Evolutionary conservation across 345 rosid species (phyloP), one percentile per base, ranked within the genome.

Genomic region (Sonneratia alba): DNA sequence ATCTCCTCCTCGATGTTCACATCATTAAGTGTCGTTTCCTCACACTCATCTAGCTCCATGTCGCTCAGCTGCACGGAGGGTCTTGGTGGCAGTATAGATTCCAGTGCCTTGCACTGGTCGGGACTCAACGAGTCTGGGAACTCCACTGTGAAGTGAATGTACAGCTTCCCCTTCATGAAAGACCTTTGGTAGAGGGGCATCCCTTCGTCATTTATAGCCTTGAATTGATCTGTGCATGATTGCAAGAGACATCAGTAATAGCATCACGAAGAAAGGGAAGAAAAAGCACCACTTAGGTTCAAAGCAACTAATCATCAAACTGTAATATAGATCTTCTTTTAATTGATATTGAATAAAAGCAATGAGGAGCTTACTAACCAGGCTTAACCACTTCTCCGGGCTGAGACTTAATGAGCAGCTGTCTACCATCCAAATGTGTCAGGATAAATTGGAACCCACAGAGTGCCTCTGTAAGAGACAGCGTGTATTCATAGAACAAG

Each of bases 21-120:
- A 71, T 89, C 91, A n/a, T 84, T 85, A 73, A 89, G 51, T 14
- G 87, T 87, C 34, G 91, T 83, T 81, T 87, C 91, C 76, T 89
- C 94, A 3, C 94, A 89, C 59, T 87, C 87, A 70, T 89, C 90
- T 62, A 86, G 51, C 77, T 89, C 91, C 91, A 87, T 86, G 66
- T 82, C 87, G 0, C 87, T 67, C 65, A 79, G 68, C 69, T 76
- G 81, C 48, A 22, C 76, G 18, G 81, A 34, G 5, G 83, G 16
- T 64, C 79, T 86, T 16, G 70, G 75, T 6, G 96, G 90, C 36
- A 87, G 85, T 57, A 81, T 77, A 0, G 79, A 75, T 83, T 82
- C 90, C 63, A 89, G 67, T 19, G 80, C 75, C 73, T 75, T 66
- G 81, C 87, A 81, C 69, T 85, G 85, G 2, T 85, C 96, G 6